A percentile compares a stretch with the other conserved stretches of the same genome.
Evolutionary conservation across 2,329 filamentous ascomycete species (phyloP).

Genomic region (Byssoonygena ceratinophila): DNA sequence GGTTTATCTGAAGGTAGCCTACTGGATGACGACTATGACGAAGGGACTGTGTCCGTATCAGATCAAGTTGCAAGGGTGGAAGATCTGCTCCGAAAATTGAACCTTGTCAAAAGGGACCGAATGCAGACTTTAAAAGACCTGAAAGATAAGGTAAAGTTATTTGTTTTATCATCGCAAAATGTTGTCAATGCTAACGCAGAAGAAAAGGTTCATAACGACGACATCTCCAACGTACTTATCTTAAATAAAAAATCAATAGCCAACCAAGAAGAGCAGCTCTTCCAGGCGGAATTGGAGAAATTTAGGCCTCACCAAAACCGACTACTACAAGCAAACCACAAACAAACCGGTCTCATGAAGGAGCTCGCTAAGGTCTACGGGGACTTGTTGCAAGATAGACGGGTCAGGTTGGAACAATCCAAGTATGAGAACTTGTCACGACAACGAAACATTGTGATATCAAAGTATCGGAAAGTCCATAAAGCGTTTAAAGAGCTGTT

Average conservation of each 20-base stretch:
- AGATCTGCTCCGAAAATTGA: slow-evolving; percentile 80
- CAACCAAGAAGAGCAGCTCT: slow-evolving; percentile 83
- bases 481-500: slow-evolving; percentile 86
- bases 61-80: slow-evolving; percentile 87
- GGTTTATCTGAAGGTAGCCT: slow-evolving; percentile 60
- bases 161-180: not conserved
- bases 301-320: slow-evolving; percentile 88
- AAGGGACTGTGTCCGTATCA: slow-evolving; percentile 65
- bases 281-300: slow-evolving; percentile 94
- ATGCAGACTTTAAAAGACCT: slow-evolving; percentile 89
- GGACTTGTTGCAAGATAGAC: slow-evolving; percentile 79
- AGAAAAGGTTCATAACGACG: slow-evolving; percentile 82
- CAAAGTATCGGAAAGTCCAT: slow-evolving; percentile 80
- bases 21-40: slow-evolving; percentile 84
- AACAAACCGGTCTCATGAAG: slow-evolving; percentile 88
- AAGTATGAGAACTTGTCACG: slow-evolving; percentile 85
- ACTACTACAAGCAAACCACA: slow-evolving; percentile 85
- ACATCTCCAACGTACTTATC: slow-evolving; percentile 94
- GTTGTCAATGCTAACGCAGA: not conserved
- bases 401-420: slow-evolving; percentile 84
- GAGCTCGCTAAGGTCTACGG: slow-evolving; percentile 84
- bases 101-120: slow-evolving; percentile 81
- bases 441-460: slow-evolving; percentile 68
- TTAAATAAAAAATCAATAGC: slow-evolving; percentile 94
- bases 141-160: slow-evolving; percentile 70